These are phyloP conservation scores for Capsicum pubescens DNA, from an alignment of 257 asterid genomes.

Conservation along the genomic window DNA sequence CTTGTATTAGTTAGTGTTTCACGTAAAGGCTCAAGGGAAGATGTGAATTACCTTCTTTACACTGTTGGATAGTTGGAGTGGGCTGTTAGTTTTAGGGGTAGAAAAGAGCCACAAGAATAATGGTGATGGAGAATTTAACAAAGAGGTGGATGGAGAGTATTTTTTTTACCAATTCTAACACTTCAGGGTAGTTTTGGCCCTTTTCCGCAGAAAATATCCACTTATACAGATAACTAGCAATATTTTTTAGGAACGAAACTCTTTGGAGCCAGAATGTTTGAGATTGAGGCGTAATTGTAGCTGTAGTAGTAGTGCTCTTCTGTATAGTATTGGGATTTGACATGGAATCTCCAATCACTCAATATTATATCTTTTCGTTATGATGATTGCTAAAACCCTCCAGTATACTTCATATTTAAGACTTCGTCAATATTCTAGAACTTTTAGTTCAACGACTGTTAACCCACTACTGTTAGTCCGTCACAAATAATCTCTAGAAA, in stretches of 20 bases:
- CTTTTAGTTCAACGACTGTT: background rate
- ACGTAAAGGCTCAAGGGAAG: background rate
- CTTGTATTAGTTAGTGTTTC: background rate
- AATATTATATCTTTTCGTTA: background rate
- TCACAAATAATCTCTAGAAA: background rate
- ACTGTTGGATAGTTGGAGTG: background rate
- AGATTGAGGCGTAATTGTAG: background rate
- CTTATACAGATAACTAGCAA: background rate
- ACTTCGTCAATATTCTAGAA: background rate
- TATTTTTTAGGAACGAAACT: constrained; percentile 9
- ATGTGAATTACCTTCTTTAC: background rate
- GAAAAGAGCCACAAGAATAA: background rate
- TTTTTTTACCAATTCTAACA: background rate
- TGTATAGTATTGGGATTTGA: background rate
- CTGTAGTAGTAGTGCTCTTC: background rate
- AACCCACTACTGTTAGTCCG: background rate
- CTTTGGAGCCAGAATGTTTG: background rate
- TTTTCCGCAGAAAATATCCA: background rate
- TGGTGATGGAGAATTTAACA: background rate
- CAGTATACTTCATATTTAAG: background rate
- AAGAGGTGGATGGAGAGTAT: background rate
- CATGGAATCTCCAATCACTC: background rate
- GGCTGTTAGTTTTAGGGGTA: background rate
- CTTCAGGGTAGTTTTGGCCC: background rate
- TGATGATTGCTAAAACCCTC: constrained; percentile 13